A percentile compares a stretch with the other conserved stretches of the same genome.
phyloP scores from a whole-genome alignment of 1,139 yeast species.

The Pichia cactophila region DNA sequence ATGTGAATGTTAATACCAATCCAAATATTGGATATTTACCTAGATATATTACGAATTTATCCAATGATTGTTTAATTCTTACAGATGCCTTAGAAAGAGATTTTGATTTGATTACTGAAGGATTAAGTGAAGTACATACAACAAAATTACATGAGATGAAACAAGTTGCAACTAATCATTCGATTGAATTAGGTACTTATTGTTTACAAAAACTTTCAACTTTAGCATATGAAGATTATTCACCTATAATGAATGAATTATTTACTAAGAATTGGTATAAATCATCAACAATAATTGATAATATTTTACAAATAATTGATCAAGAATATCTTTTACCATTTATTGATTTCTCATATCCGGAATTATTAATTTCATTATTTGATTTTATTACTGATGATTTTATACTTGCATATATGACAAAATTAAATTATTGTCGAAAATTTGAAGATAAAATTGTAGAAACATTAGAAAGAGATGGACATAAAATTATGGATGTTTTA shows the following conservation, averaged over 20 bases:
- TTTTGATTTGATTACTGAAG: slow-evolving; percentile 16
- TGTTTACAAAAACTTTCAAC: slow-evolving; percentile 22
- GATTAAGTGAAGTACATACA: slow-evolving; percentile 20
- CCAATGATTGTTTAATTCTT: slow-evolving; percentile 25
- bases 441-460: slow-evolving; percentile 54
- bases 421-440: slow-evolving; percentile 36
- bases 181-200: slow-evolving; percentile 21
- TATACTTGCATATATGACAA: slow-evolving; percentile 40
- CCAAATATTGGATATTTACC: slow-evolving; percentile 25
- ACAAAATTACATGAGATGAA: slow-evolving; percentile 16
- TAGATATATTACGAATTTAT: slow-evolving; percentile 23
- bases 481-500: slow-evolving; percentile 34
- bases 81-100: slow-evolving; percentile 25
- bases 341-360: slow-evolving; percentile 19
- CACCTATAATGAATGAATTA: slow-evolving; percentile 17
- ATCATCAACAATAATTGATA: slow-evolving; percentile 37
- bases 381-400: slow-evolving; percentile 38
- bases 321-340: slow-evolving; percentile 25
- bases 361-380: slow-evolving; percentile 23
- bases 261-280: slow-evolving; percentile 26
- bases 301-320: slow-evolving; percentile 39
- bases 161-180: slow-evolving; percentile 15
- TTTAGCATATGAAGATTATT: slow-evolving; percentile 41
- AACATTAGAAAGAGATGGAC: slow-evolving; percentile 57
- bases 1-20: slow-evolving; percentile 4